phyloP scores from a whole-genome alignment of 192 early-diverging fungal species.

The Linnemannia hyalina region DNA sequence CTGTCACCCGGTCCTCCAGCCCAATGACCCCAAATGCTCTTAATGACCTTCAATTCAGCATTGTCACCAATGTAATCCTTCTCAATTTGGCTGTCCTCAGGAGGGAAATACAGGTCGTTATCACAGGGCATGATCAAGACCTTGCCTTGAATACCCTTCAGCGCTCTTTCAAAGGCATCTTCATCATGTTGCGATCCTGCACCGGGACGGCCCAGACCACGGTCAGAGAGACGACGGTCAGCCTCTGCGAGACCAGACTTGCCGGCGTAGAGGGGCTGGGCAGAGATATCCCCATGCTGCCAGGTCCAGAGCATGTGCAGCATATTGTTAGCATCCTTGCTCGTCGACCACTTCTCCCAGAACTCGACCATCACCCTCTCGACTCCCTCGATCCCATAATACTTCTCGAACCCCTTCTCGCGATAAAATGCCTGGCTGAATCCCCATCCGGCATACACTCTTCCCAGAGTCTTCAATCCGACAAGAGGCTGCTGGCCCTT shows the following conservation, averaged over 20 bases:
- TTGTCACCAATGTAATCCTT: constrained; percentile 40
- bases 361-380: constrained; percentile 34
- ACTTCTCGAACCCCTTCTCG: constrained; percentile 42
- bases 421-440: constrained; percentile 44
- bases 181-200: constrained; percentile 22
- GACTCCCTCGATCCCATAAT: constrained; percentile 17
- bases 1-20: constrained; percentile 33
- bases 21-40: constrained; percentile 43
- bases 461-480: constrained; percentile 25
- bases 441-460: constrained; percentile 38
- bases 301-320: constrained; percentile 43
- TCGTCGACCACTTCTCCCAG: constrained; percentile 40
- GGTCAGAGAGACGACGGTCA: constrained; percentile 7
- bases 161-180: constrained; percentile 21
- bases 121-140: constrained; percentile 28
- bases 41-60: constrained; percentile 35
- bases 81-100: constrained; percentile 41
- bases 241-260: constrained; percentile 17
- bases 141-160: constrained; percentile 30
- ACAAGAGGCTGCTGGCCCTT: constrained; percentile 19
- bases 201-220: constrained; percentile 18
- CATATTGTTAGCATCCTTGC: constrained; percentile 46
- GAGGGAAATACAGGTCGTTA: constrained; percentile 38
- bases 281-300: constrained; percentile 28
- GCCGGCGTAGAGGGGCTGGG: constrained; percentile 27